Base-by-base conservation (phyloP, 495 filamentous ascomycete species). In the Pseudevernia furfuracea region DNA sequence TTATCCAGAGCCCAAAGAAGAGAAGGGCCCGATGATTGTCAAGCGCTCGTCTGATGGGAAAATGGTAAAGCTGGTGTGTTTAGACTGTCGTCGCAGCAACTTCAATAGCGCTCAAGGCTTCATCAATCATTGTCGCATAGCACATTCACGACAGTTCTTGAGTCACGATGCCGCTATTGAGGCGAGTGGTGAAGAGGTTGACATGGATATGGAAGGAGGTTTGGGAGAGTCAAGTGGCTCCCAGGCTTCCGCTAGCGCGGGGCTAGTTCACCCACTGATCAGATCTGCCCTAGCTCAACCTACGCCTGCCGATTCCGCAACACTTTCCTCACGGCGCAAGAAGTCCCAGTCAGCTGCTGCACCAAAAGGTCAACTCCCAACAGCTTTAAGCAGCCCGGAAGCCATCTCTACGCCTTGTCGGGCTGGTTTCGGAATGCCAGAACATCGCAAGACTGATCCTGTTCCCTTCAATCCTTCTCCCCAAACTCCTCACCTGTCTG, bases 91-190 rank as follows among this genome's bases (percentile, higher is more conserved):
- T 49, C 80, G 91, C 62, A 88, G 87, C 75, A 89, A 97, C 72
- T 97, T 97, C 73, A 91, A 88, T 53, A 96, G 91, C 74, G 90
- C 90, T 1, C 94, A 98, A 74, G 94, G 94, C 4, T 97, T 98
- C 71, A 93, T 98, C 77, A 98, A 98, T 69, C 94, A 98, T 70
- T 97, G 92, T 70, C 91, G 94, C 49, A 97, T 98, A 63, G 90
- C 92, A 12, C 94, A 98, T 75, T 87, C 85, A 65, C 83, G 90
- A 58, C 90, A 92, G 60, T 97, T 90, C 77, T 88, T 91, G 70
- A 97, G 91, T 70, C 94, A 98, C 70, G 92, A 97, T 71, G 90
- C 90, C 61, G 94, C 94, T 49, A 94, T 94, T n/a, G 79, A 90
- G 41, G 89, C 88, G 30, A 93, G 90, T 61, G 94, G 94, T 38